Evolutionary conservation across 2,329 filamentous ascomycete genomes (phyloP).

Genomic region (Pseudocercospora macadamiae): DNA sequence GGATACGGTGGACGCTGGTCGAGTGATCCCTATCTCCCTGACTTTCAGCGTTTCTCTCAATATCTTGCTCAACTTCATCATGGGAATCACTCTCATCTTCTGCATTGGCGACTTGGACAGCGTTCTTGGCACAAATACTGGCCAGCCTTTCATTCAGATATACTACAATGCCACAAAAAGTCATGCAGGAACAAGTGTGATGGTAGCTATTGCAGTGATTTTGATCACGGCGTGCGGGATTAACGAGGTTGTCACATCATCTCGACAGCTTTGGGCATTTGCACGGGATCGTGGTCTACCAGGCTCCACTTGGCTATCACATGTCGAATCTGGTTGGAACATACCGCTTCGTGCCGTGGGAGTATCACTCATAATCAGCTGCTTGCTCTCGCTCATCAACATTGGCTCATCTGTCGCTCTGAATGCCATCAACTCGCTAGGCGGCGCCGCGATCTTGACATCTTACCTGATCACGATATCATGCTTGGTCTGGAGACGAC

Average conservation of each 20-base stretch:
- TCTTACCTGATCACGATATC: slow-evolving; percentile 45
- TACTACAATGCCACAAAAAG: slow-evolving; percentile 35
- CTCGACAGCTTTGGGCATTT: slow-evolving; percentile 40
- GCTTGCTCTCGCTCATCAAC: slow-evolving; percentile 32
- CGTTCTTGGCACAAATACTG: slow-evolving; percentile 28
- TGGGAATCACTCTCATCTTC: slow-evolving; percentile 39
- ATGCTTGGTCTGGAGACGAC: slow-evolving; percentile 41
- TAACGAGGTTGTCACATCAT: slow-evolving; percentile 42
- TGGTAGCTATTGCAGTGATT: slow-evolving; percentile 38
- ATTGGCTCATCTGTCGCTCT: slow-evolving; percentile 45
- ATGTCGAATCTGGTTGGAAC: not conserved
- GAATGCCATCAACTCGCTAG: slow-evolving; percentile 46
- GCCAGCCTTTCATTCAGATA: slow-evolving; percentile 39
- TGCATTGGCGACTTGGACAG: slow-evolving; percentile 38
- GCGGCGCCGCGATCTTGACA: slow-evolving; percentile 42
- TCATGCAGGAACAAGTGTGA: slow-evolving; percentile 12
- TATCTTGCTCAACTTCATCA: slow-evolving; percentile 26
- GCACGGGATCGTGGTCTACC: slow-evolving; percentile 17
- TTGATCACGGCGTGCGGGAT: slow-evolving; percentile 39
- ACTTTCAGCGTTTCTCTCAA: slow-evolving; percentile 28
- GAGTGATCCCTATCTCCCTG: slow-evolving; percentile 29
- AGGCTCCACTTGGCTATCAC: slow-evolving; percentile 10
- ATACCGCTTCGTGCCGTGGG: slow-evolving; percentile 2
- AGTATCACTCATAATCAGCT: slow-evolving; percentile 13
- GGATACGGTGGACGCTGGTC: slow-evolving; percentile 32